Evolutionary conservation across 208 protist genomes (phyloP), one percentile per base, ranked within the genome.

Genomic region (Leishmania braziliensis): DNA sequence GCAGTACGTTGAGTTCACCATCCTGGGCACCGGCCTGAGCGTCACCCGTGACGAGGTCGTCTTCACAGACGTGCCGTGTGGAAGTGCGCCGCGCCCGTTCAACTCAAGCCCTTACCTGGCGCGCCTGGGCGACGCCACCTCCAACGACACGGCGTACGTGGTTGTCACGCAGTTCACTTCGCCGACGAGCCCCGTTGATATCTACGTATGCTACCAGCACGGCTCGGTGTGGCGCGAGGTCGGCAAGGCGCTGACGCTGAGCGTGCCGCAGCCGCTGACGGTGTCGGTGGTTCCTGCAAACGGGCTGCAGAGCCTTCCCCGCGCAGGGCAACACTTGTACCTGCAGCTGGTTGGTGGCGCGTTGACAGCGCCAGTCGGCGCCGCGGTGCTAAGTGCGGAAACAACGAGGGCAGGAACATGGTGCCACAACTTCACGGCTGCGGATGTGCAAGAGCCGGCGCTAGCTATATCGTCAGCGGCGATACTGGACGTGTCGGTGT

Each of bases 391-490:
- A 53, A 90, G 95, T 46, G 86, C 81, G 51, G 85, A 75, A 26
- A 70, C 79, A 46, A 80, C 84, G 23, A 80, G 77, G 36, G n/a
- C 65, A 54, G 87, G 88, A 29, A 93, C 91, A n/a, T 98, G 95
- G 94, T 98, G 95, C 78, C 91, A 95, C 79, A 97, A 97, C 88
- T 97, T 93, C 88, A 97, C 91, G 5, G 29, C 16, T 2, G 62
- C 43, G 6, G 73, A 93, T 68, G 84, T 96, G 0, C 89, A 84
- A 23, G 92, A 96, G 79, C 88, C 91, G 53, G 72, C 84, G 56
- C 85, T 98, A 26, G 26, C 48, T 14, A 83, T 96, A 23, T 53
- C 54, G 46, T 89, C 83, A 54, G 72, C 79, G 0, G 83, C 60
- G 56, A 80, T 95, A 84, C 84, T 97, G 23, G 78, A 89, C 68